Evolutionary conservation across 768 basidiomycete genomes (phyloP), one percentile per base, ranked within the genome.

Genomic region (Mycena olivaceomarginata): DNA sequence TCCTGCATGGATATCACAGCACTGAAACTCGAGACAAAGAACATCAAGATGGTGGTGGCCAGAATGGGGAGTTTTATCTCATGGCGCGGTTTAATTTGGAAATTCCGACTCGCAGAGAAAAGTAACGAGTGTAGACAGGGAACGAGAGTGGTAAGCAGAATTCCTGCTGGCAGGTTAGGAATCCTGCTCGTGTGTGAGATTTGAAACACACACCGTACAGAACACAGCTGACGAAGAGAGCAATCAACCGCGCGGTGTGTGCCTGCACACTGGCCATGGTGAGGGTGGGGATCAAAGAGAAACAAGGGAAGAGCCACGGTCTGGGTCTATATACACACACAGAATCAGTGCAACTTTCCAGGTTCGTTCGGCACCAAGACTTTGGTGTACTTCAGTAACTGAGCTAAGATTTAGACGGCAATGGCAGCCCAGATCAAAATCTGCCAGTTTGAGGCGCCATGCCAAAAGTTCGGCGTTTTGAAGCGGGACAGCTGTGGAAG

Each of bases 11-110:
- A 45, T 2, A 76, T 7, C 31, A 66, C 68, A 22, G 57, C 56
- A n/a, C 63, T 51, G 45, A 76, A 71, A 13, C 41, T 76, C 22
- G 75, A 65, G 2, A 71, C 69, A 2, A 76, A 22, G 39, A 76
- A 71, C 75, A 76, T 70, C 12, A 71, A 45, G 11, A 67, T 60
- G 2, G 63, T 76, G 18, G 69, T 57, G 20, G 31, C 62, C 20
- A 76, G 37, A 20, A 76, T 71, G 15, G 64, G 75, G 13, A 56
- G 65, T 51, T 75, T 75, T 8, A 75, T 75, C 6, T 75, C 67
- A 41, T 59, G 43, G n/a, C 51, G 56, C 45, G 63, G n/a, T 71
- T 71, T 76, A 8, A 76, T 5, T n/a, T 53, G 63, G 41, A 59
- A 60, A n/a, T n/a, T 57, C 43, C 43, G 63, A 43, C 48, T 75